Evolutionary conservation across 352 stramenopile species (phyloP), one percentile per base, ranked within the genome.

Genomic region (Aphanomyces stellatus): DNA sequence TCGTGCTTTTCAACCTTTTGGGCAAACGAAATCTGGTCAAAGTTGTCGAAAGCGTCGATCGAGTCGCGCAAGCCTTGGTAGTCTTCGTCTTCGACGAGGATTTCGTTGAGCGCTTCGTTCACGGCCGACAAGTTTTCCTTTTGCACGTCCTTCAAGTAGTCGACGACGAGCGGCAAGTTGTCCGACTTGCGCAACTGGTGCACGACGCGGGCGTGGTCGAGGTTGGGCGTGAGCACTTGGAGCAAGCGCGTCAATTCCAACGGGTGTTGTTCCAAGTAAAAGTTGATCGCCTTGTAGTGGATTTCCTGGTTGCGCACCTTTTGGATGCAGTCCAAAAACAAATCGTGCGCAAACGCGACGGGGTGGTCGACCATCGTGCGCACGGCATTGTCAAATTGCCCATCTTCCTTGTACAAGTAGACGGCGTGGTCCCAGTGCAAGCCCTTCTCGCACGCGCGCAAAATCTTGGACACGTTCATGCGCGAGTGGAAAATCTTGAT

Each of bases 261-360:
- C 33, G 97, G 97, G 73, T 99, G 93, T 76, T 98, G 89, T 51
- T 97, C 89, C 25, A 99, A 76, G 78, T 99, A 99, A 72, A 99
- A 99, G 71, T 96, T 91, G 70, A 99, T 98, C 53, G 97, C 96
- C 80, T 98, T 99, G 95, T 99, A 99, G 85, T 99, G 97, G 34
- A 99, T 96, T 79, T 99, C 97, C 70, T 97, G 91, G 83, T 99
- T 99, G 70, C 97, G 93, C 40, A 99, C 97, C 85, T 99, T 99
- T 66, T 98, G 88, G 72, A 99, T 98, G 72, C 95, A 98, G 71
- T 99, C 97, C 56, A 99, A 80, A 88, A 99, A 99, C 24, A 99
- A 77, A 57, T 99, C 97, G 76, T 99, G 97, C 27, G 97, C 88
- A 75, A 98, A 99, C 19, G 96, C 92, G 53, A 96, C 85, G 0